Conservation (phyloP, 129 eudicot genomes). For the Pseudognaphalium luteoalbum region DNA sequence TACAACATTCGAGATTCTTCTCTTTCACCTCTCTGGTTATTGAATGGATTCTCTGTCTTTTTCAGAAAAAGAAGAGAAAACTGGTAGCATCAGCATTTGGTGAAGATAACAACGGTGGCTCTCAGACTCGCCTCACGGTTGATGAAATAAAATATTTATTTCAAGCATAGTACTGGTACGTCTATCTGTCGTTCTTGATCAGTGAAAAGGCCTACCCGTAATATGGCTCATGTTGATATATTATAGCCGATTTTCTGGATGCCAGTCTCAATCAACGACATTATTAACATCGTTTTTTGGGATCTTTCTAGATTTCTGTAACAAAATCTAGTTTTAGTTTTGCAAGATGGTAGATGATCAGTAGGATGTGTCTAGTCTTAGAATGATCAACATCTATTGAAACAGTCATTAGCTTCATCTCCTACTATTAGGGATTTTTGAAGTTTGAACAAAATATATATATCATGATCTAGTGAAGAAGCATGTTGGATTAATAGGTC, state of each 20-base stretch:
- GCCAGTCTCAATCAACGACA: conserved; percentile 12
- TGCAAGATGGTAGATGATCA: conserved; percentile 25
- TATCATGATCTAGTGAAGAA: neutral
- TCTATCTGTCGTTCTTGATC: conserved; percentile 17
- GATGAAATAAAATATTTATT: conserved; percentile 82
- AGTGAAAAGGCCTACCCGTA: neutral
- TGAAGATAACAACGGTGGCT: conserved; percentile 66
- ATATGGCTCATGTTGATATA: conserved; percentile 4
- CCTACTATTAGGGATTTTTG: neutral
- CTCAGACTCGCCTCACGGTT: conserved; percentile 66
- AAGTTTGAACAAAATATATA: neutral
- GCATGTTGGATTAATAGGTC: conserved; percentile 17
- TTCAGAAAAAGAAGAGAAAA: conserved; percentile 86
- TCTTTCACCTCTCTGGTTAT: neutral
- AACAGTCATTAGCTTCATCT: neutral
- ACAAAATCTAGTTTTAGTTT: conserved; percentile 11
- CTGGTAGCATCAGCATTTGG: conserved; percentile 92
- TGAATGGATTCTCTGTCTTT: neutral
- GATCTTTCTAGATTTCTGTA: neutral
- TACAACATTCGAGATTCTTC: neutral
- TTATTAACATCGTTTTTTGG: conserved; percentile 11
- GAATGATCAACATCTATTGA: conserved; percentile 1
- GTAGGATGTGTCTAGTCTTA: conserved; percentile 28
- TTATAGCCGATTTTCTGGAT: conserved; percentile 22
- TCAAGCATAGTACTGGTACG: conserved; percentile 38